Evolutionary conservation across 176 grass and related monocot species (phyloP).

Genomic region (Carex myosuroides): DNA sequence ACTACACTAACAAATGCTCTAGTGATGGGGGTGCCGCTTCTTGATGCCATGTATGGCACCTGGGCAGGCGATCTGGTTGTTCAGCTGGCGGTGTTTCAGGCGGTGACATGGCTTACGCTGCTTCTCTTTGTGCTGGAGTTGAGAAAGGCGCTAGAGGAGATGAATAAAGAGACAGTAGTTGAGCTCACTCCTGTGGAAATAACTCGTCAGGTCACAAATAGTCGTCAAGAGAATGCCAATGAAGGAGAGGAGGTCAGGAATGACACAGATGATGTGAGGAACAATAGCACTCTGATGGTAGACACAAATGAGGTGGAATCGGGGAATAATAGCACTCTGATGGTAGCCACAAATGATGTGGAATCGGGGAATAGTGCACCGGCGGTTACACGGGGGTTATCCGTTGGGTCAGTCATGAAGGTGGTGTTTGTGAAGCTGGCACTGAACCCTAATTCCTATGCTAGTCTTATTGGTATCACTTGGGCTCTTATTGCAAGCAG

Average conservation of each 20-base stretch:
- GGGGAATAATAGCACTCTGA: background rate
- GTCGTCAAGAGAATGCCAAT: background rate
- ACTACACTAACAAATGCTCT: background rate
- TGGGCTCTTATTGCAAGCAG: constrained; percentile 64
- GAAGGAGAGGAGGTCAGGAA: background rate
- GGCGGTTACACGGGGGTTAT: no score
- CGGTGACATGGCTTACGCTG: background rate
- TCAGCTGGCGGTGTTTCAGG: constrained; percentile 26
- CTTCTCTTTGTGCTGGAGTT: constrained; percentile 28
- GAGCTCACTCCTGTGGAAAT: background rate
- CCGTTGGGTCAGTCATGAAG: constrained; percentile 29
- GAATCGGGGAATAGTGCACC: background rate
- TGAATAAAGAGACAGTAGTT: background rate
- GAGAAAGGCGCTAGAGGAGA: background rate
- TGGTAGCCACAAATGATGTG: constrained; percentile 8
- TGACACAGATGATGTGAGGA: background rate
- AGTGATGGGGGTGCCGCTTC: background rate
- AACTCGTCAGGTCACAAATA: no score
- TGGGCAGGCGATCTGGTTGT: constrained; percentile 38
- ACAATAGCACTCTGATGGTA: background rate
- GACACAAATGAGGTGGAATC: constrained; percentile 23
- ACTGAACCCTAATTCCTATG: constrained; percentile 60
- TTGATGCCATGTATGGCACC: constrained; percentile 26
- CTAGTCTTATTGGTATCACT: constrained; percentile 61
- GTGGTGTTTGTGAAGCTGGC: constrained; percentile 45